These are phyloP conservation scores for Fusarium buxicola DNA, from an alignment of 2,329 filamentous ascomycete species.

Conservation along the genomic window DNA sequence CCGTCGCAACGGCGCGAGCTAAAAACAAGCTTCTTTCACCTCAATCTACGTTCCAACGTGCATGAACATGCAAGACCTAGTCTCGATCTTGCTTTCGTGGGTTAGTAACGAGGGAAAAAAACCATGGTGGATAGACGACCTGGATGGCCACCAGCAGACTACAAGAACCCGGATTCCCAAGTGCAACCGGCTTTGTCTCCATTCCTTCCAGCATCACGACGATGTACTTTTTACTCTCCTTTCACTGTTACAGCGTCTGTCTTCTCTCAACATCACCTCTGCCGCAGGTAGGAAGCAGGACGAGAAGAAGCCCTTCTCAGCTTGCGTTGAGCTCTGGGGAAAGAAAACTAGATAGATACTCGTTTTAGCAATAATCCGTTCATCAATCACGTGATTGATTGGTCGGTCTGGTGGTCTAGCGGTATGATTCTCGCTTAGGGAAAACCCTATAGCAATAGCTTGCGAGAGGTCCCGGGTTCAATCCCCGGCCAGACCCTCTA, in stretches of 20 bases:
- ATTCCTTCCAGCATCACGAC: not conserved
- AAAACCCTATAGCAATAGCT: constrained; percentile 41
- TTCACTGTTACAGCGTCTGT: too few species aligned
- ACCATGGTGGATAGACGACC: not conserved
- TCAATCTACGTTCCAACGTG: not conserved
- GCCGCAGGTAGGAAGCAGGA: too few species aligned
- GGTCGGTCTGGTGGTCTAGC: constrained; percentile 46
- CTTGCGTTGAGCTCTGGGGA: too few species aligned
- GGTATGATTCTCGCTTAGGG: constrained; percentile 52
- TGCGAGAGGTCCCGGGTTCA: constrained; percentile 61
- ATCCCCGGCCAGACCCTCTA: constrained; percentile 58
- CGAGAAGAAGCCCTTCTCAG: too few species aligned
- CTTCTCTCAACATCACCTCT: too few species aligned
- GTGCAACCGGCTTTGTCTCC: too few species aligned
- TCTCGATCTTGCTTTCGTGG: not conserved
- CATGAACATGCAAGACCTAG: not conserved
- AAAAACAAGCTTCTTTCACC: not conserved
- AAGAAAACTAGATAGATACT: too few species aligned
- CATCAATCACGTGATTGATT: constrained; percentile 24
- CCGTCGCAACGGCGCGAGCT: not conserved
- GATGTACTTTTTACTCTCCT: too few species aligned
- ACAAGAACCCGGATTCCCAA: too few species aligned
- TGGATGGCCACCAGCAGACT: not conserved
- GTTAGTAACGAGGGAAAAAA: not conserved
- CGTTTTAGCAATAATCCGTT: constrained; percentile 12